Conservation (phyloP, 1,284 basidiomycete genomes). For the Boletus putidus region DNA sequence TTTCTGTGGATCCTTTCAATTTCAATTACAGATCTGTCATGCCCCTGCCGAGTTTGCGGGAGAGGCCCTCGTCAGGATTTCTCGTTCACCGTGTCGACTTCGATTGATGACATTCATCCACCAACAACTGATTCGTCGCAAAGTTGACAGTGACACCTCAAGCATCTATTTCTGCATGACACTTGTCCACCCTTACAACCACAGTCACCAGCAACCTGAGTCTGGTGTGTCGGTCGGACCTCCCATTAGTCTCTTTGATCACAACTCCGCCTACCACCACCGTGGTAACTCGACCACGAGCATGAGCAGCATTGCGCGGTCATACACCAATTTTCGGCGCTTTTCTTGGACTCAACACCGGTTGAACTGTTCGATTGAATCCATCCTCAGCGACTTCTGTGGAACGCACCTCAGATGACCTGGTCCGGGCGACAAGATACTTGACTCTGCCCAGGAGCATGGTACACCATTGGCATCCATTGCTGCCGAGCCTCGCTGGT, state of each 20-base stretch:
- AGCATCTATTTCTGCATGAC: conserved; percentile 66
- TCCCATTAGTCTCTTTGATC: conserved; percentile 71
- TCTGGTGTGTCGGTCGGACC: conserved; percentile 57
- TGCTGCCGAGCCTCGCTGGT: conserved; percentile 58
- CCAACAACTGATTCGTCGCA: conserved; percentile 44
- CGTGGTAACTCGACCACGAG: conserved; percentile 56
- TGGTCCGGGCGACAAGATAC: conserved; percentile 86
- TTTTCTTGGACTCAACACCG: conserved; percentile 63
- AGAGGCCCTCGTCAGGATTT: conserved; percentile 58
- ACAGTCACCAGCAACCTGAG: conserved; percentile 50
- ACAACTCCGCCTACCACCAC: conserved; percentile 50
- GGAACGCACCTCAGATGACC: conserved; percentile 62
- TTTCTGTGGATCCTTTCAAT: conserved; percentile 72
- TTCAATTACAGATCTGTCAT: conserved; percentile 60
- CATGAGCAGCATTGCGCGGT: conserved; percentile 54
- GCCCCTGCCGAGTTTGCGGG: conserved; percentile 46
- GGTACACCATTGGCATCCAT: conserved; percentile 64
- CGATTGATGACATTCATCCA: conserved; percentile 69
- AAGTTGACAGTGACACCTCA: conserved; percentile 74
- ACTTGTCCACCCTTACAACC: conserved; percentile 38
- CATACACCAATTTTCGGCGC: conserved; percentile 55
- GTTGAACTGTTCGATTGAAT: conserved; percentile 63
- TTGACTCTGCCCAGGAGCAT: conserved; percentile 59
- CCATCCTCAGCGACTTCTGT: conserved; percentile 64
- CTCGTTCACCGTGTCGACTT: conserved; percentile 54